phyloP scores from a whole-genome alignment of 371 early-diverging fungal genomes.

The Apophysomyces ossiformis region DNA sequence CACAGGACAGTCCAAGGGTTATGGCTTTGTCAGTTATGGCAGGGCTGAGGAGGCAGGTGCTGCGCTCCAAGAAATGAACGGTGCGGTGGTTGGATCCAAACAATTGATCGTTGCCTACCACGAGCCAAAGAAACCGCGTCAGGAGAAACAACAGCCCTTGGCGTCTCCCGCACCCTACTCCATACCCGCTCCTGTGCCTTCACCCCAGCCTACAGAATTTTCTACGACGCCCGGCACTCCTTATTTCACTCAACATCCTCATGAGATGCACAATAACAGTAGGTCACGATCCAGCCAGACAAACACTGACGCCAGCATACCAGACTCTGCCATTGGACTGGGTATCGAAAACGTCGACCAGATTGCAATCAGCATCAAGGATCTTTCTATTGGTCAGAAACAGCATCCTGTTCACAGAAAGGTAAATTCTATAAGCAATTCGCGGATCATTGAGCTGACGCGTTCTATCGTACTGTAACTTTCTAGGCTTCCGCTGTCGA shows the following conservation, averaged over 20 bases:
- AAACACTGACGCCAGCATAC: not conserved
- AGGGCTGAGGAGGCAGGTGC: conserved; percentile 42
- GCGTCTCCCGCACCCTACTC: conserved; percentile 6
- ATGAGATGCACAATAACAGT: conserved; percentile 14
- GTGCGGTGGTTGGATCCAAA: conserved; percentile 32
- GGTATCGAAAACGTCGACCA: conserved; percentile 46
- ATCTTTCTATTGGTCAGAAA: conserved; percentile 42
- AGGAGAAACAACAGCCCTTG: conserved; percentile 32
- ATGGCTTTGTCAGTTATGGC: conserved; percentile 47
- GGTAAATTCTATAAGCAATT: not conserved
- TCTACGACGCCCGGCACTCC: conserved; percentile 1
- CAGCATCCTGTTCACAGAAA: conserved; percentile 17
- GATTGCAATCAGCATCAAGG: conserved; percentile 37
- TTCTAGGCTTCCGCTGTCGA: conserved; percentile 19
- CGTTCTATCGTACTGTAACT: too few relatives aligned
- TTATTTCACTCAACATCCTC: conserved; percentile 11
- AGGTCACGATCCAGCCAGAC: not conserved
- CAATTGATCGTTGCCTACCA: conserved; percentile 46
- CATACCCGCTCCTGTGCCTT: conserved; percentile 6
- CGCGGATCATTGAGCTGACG: too few relatives aligned
- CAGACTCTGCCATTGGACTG: conserved; percentile 23
- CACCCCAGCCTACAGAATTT: conserved; percentile 7
- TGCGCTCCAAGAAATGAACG: conserved; percentile 47
- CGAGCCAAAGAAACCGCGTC: conserved; percentile 47
- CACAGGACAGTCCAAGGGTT: conserved; percentile 50